Conservation (phyloP, 768 basidiomycete species). For the Lactarius pseudohatsudake region DNA sequence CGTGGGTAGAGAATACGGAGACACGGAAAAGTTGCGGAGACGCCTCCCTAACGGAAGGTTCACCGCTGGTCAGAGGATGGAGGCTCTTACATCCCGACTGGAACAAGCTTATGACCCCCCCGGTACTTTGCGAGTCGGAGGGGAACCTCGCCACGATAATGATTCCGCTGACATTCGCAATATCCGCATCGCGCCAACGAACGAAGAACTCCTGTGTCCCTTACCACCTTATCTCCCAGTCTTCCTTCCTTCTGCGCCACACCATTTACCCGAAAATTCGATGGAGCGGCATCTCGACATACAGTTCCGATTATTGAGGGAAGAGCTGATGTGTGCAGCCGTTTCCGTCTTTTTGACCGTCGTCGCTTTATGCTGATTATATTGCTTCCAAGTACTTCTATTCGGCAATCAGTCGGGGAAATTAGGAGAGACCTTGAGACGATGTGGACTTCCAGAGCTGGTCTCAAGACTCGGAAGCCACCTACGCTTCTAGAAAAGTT, state of each 20-base stretch:
- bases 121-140: constrained; percentile 47
- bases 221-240: constrained; percentile 59
- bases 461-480: constrained; percentile 9
- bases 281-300: constrained; percentile 71
- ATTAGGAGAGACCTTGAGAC: constrained; percentile 27
- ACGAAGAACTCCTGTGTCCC: constrained; percentile 56
- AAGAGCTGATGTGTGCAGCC: constrained; percentile 59
- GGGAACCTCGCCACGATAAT: constrained; percentile 64
- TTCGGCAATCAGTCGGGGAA: constrained; percentile 29
- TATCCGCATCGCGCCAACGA: constrained; percentile 71
- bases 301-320: constrained; percentile 72
- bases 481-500: constrained; percentile 47
- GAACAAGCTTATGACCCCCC: constrained; percentile 53
- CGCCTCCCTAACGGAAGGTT: constrained; percentile 7
- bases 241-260: constrained; percentile 58
- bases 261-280: constrained; percentile 53
- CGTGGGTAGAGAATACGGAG: constrained; percentile 49
- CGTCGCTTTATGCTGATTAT: constrained; percentile 3
- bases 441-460: constrained; percentile 13
- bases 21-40: constrained; percentile 32
- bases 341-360: background rate
- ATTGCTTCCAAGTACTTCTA: constrained; percentile 21
- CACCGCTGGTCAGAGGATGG: constrained; percentile 32
- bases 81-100: constrained; percentile 42
- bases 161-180: constrained; percentile 54